Base-by-base conservation (phyloP, 257 asterid genomes). In the Lithospermum erythrorhizon region DNA sequence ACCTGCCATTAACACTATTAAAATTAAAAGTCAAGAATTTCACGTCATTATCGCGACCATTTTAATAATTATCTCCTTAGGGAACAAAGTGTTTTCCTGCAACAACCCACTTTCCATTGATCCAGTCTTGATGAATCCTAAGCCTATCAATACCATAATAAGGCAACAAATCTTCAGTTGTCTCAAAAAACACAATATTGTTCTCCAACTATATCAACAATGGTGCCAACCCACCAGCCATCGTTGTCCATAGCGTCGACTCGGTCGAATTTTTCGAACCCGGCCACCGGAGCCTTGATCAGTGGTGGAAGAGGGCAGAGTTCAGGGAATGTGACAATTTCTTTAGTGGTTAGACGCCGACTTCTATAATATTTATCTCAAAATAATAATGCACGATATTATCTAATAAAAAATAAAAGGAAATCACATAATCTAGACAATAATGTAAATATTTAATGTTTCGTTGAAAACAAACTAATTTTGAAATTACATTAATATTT, bases 41-140 rank as follows among this genome's bases (percentile, higher is more conserved):
- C n/a, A 30, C n/a, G n/a, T n/a, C n/a, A n/a, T n/a, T n/a, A n/a
- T n/a, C n/a, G n/a, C n/a, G n/a, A n/a, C n/a, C n/a, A n/a, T n/a
- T n/a, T n/a, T n/a, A n/a, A n/a, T n/a, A n/a, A n/a, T n/a, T n/a
- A n/a, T n/a, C n/a, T n/a, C n/a, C n/a, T n/a, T n/a, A n/a, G n/a
- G n/a, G n/a, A n/a, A n/a, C 8, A 6, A 27, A 21, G 19, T 19
- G 4, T 23, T 22, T 60, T 19, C 24, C 11, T 6, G 61, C 27
- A 51, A 17, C 5, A 61, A 70, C 25, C 82, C 82, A 76, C 16
- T 49, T 16, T 15, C 66, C 78, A 37, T 54, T n/a, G 1, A 61
- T 63, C 74, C 77, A 73, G 19, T 73, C 78, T 1, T 61, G 78
- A 71, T 79, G 82, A 72, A 68, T 21, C 41, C 78, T 62, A 47